A percentile compares a stretch with the other conserved stretches of the same genome.
These are phyloP conservation scores for Ananas comosus DNA, from an alignment of 176 grass and related monocot species.

Conservation along the genomic window DNA sequence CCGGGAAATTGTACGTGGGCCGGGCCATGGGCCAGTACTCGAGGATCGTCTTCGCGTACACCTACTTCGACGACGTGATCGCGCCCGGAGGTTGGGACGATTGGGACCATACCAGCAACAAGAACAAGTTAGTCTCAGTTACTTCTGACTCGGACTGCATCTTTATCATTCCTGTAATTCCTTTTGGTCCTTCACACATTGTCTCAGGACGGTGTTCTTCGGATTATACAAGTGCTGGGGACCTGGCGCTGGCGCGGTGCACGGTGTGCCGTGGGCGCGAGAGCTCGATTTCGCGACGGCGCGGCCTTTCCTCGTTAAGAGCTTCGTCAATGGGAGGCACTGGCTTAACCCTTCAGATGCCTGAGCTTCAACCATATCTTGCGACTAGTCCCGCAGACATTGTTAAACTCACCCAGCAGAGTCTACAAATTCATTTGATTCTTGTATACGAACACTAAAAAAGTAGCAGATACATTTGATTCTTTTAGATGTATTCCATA, in stretches of 20 bases:
- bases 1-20: slow-evolving; percentile 67
- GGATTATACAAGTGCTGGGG: slow-evolving; percentile 84
- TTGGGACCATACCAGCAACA: slow-evolving; percentile 92
- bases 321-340: slow-evolving; percentile 94
- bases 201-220: slow-evolving; percentile 76
- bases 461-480: too few species aligned
- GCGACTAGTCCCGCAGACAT: neutral
- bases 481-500: too few species aligned
- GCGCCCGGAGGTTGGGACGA: slow-evolving; percentile 90
- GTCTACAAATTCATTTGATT: slow-evolving; percentile 2
- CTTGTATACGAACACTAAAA: neutral
- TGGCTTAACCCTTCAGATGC: slow-evolving; percentile 68
- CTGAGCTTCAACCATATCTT: slow-evolving; percentile 16
- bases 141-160: neutral
- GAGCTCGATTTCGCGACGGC: slow-evolving; percentile 80
- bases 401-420: neutral
- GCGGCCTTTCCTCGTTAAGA: slow-evolving; percentile 70
- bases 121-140: slow-evolving; percentile 48
- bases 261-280: slow-evolving; percentile 75
- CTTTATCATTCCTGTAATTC: too few species aligned
- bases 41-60: slow-evolving; percentile 88
- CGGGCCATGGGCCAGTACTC: slow-evolving; percentile 99
- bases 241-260: slow-evolving; percentile 58
- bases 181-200: neutral
- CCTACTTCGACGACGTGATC: slow-evolving; percentile 87